phyloP scores from a whole-genome alignment of 78 protist genomes.

The slime mould (Dictyostelium discoideum) region DNA sequence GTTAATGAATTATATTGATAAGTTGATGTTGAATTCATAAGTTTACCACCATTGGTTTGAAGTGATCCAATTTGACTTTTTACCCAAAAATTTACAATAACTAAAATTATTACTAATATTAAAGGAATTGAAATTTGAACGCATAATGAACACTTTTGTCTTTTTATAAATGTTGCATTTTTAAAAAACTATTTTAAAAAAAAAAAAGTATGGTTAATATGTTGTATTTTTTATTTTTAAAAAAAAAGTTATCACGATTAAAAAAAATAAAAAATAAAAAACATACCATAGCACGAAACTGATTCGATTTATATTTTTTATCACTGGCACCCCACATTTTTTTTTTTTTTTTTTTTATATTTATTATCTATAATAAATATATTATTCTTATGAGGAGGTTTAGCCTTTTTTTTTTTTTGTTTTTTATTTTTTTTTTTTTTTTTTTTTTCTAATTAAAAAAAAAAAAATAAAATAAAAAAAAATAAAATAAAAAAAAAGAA shows the following conservation, averaged over 20 bases:
- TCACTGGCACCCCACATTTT: not conserved
- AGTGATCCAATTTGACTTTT: not conserved
- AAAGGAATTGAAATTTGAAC: constrained; percentile 54
- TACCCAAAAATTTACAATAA: not conserved
- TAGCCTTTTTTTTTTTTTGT: too few relatives aligned
- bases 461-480: too few relatives aligned
- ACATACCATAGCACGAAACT: constrained; percentile 21
- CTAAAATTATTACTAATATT: constrained; percentile 28
- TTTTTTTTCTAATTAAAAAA: too few relatives aligned
- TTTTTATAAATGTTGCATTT: constrained; percentile 67
- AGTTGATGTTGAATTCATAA: not conserved
- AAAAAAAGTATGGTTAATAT: too few relatives aligned
- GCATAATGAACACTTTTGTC: constrained; percentile 62
- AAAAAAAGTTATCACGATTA: too few relatives aligned
- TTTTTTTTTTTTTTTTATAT: not conserved
- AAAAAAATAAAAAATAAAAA: not conserved
- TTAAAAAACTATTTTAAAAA: constrained; percentile 25
- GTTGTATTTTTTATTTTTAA: too few relatives aligned
- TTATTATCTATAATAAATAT: not conserved
- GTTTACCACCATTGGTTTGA: not conserved
- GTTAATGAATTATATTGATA: not conserved
- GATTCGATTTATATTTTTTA: not conserved
- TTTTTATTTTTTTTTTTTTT: too few relatives aligned
- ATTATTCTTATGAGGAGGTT: too few relatives aligned
- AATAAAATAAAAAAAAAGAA: too few relatives aligned